Percentiles rank a stretch among this genome's conserved stretches.
These are phyloP conservation scores for Porpolomopsis calyptriformis DNA, from an alignment of 768 basidiomycete species.

Conservation along the genomic window DNA sequence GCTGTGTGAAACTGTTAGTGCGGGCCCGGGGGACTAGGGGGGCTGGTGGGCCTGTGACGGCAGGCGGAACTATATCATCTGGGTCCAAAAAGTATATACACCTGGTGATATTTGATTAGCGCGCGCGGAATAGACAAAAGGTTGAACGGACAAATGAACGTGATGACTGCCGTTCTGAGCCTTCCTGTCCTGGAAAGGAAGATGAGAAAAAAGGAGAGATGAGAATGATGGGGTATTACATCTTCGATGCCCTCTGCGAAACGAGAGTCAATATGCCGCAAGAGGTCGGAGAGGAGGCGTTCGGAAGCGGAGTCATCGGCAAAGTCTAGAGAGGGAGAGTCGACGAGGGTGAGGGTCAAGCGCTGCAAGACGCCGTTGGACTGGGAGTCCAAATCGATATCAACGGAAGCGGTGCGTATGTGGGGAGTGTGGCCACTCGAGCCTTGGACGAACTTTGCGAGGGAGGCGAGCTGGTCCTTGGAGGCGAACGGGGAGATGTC, in stretches of 20 bases:
- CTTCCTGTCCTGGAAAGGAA: constrained; percentile 51
- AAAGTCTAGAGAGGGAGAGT: constrained; percentile 76
- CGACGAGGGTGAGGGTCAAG: constrained; percentile 61
- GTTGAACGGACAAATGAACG: constrained; percentile 59
- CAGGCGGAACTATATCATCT: constrained; percentile 64
- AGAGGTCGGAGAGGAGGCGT: constrained; percentile 52
- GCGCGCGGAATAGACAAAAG: background rate
- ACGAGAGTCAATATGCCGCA: constrained; percentile 61
- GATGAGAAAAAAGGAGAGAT: constrained; percentile 11
- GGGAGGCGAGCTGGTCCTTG: constrained; percentile 68
- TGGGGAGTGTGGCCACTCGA: constrained; percentile 62
- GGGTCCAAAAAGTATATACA: constrained; percentile 87
- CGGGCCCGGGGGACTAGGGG: constrained; percentile 61
- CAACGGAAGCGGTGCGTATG: constrained; percentile 60
- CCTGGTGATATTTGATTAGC: constrained; percentile 29
- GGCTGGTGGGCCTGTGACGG: constrained; percentile 53
- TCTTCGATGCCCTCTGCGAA: constrained; percentile 68
- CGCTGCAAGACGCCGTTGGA: constrained; percentile 33
- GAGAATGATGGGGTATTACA: constrained; percentile 36
- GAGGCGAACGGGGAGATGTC: constrained; percentile 49
- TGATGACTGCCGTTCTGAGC: constrained; percentile 63
- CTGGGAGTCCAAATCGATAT: constrained; percentile 53
- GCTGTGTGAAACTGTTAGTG: constrained; percentile 60
- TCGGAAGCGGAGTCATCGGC: constrained; percentile 55
- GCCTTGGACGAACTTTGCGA: constrained; percentile 76